Evolutionary conservation across 2,329 filamentous ascomycete genomes (phyloP).

Genomic region (Colletotrichum simmondsii): DNA sequence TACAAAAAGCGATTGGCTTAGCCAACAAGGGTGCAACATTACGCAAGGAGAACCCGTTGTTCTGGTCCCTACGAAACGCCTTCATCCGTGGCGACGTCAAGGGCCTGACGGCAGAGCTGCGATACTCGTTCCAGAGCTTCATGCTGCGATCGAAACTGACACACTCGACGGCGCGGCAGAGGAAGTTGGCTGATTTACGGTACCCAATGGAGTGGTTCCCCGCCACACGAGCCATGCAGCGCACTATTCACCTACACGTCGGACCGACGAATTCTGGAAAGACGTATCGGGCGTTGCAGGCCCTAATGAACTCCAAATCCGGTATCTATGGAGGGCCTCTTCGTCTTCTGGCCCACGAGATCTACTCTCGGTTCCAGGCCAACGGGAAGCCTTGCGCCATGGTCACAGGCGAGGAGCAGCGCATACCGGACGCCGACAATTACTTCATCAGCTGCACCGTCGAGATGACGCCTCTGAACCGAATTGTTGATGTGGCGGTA

Average conservation of each 20-base stretch:
- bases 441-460: slow-evolving; percentile 89
- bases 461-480: slow-evolving; percentile 78
- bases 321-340: slow-evolving; percentile 94
- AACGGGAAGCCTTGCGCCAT: slow-evolving; percentile 83
- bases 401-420: slow-evolving; percentile 90
- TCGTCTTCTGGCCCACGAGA: slow-evolving; percentile 89
- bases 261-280: slow-evolving; percentile 98
- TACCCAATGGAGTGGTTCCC: slow-evolving; percentile 95
- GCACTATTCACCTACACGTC: slow-evolving; percentile 91
- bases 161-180: slow-evolving; percentile 68
- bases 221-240: slow-evolving; percentile 80
- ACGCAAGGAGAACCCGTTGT: slow-evolving; percentile 62
- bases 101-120: slow-evolving; percentile 68
- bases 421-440: slow-evolving; percentile 68
- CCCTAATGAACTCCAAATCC: slow-evolving; percentile 77
- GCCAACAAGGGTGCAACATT: slow-evolving; percentile 52
- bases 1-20: slow-evolving; percentile 57
- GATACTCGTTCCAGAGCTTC: slow-evolving; percentile 75
- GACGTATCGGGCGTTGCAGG: slow-evolving; percentile 92
- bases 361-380: slow-evolving; percentile 87
- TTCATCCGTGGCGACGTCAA: slow-evolving; percentile 64
- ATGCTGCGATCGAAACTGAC: slow-evolving; percentile 67
- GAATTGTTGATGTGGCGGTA: slow-evolving; percentile 84
- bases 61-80: slow-evolving; percentile 68
- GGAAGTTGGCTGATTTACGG: slow-evolving; percentile 81